Percentiles rank a stretch among this genome's conserved stretches.
Evolutionary conservation across 208 protist genomes (phyloP).

Genomic region (Acanthamoeba triangularis): DNA sequence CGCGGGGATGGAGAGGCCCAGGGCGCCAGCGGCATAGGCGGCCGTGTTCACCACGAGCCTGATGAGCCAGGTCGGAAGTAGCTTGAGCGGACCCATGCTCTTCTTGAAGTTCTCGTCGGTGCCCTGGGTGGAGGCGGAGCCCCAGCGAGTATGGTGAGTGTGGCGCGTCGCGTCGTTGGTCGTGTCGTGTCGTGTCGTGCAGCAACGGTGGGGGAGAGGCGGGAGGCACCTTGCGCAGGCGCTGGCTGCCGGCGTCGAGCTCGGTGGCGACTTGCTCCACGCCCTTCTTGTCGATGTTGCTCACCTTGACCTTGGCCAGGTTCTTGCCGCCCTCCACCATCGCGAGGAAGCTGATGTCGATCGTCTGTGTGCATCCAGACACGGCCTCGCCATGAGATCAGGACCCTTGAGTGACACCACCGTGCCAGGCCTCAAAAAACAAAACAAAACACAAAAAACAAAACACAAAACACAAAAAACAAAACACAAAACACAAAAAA

Average conservation of each 20-base stretch:
- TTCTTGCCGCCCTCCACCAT: constrained; percentile 63
- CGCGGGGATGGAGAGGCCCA: constrained; percentile 35
- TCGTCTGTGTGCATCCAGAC: neutral
- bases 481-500: no score
- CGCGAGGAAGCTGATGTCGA: constrained; percentile 76
- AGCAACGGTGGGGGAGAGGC: neutral
- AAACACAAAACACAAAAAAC: no score
- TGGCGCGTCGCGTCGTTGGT: no score
- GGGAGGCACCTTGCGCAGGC: neutral
- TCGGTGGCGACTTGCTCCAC: constrained; percentile 25
- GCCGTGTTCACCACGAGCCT: constrained; percentile 43
- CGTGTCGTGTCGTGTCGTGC: neutral
- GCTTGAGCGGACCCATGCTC: constrained; percentile 58
- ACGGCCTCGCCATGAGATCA: neutral
- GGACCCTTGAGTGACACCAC: no score
- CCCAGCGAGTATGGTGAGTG: no score
- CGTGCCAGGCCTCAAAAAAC: no score
- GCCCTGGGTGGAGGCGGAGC: neutral
- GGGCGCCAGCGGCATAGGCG: constrained; percentile 34
- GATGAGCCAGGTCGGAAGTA: constrained; percentile 57
- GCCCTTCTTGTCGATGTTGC: constrained; percentile 15
- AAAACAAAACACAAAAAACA: no score
- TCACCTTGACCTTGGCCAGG: constrained; percentile 74
- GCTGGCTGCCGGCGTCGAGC: constrained; percentile 56
- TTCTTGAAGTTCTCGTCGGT: constrained; percentile 75